Conservation (phyloP, 2,329 filamentous ascomycete genomes). For the Fusarium palustre region DNA sequence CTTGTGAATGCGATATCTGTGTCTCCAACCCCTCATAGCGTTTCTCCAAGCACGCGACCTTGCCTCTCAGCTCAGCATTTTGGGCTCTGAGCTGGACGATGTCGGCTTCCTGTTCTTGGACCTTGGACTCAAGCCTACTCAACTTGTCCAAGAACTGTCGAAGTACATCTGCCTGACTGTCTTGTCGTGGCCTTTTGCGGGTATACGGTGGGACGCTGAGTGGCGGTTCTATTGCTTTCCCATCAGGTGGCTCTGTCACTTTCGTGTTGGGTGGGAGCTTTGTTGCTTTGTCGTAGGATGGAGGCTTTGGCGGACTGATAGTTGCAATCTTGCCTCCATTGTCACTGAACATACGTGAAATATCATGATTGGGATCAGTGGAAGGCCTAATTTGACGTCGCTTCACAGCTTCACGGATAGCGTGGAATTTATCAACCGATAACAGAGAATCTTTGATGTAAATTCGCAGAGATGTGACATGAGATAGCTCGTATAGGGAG, state of each 20-base stretch:
- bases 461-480: background rate
- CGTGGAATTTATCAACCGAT: background rate
- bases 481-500: background rate
- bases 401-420: background rate
- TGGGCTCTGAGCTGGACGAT: conserved; percentile 8
- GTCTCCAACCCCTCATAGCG: conserved; percentile 1
- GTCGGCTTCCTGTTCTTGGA: conserved; percentile 8
- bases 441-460: conserved; percentile 3
- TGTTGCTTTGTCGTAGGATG: conserved; percentile 10
- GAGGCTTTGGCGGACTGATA: background rate
- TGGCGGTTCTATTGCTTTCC: background rate
- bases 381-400: conserved; percentile 5
- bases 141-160: conserved; percentile 16
- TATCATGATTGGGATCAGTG: background rate
- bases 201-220: background rate
- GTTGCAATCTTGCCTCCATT: conserved; percentile 6
- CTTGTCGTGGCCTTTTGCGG: conserved; percentile 18
- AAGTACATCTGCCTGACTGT: conserved; percentile 6
- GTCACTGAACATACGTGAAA: conserved; percentile 12
- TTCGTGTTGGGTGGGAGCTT: background rate
- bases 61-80: conserved; percentile 3
- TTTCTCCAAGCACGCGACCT: conserved; percentile 4
- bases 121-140: conserved; percentile 18
- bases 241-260: background rate
- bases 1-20: background rate